phyloP scores from a whole-genome alignment of 2,329 filamentous ascomycete species.

The Fragosphaeria purpurea region DNA sequence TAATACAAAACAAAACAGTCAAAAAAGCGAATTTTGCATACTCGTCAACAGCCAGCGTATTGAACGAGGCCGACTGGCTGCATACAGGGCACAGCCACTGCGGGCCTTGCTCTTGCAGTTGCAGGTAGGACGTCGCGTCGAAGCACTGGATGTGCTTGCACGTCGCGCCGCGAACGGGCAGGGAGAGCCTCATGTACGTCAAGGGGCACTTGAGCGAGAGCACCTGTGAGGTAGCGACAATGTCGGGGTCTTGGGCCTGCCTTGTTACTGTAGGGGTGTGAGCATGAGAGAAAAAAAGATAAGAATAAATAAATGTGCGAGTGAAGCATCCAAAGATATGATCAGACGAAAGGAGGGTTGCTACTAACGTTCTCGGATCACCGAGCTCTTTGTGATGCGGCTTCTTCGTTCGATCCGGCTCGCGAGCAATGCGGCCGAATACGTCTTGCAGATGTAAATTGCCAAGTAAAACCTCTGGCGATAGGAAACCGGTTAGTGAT shows the following conservation, averaged over 20 bases:
- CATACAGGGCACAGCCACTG: conserved; percentile 97
- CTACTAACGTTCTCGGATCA: conserved; percentile 69
- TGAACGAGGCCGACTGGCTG: conserved; percentile 71
- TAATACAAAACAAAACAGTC: too few species aligned
- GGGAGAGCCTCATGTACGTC: conserved; percentile 69
- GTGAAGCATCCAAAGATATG: background rate
- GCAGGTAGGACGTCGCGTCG: conserved; percentile 82
- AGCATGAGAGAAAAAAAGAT: background rate
- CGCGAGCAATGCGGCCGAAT: conserved; percentile 63
- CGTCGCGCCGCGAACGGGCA: conserved; percentile 67
- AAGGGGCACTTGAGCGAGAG: conserved; percentile 90
- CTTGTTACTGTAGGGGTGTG: conserved; percentile 50
- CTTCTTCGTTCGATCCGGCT: conserved; percentile 53
- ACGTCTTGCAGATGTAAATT: conserved; percentile 65
- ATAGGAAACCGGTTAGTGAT: background rate
- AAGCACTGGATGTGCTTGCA: conserved; percentile 94
- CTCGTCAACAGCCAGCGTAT: conserved; percentile 78
- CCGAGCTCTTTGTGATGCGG: conserved; percentile 69
- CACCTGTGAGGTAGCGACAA: conserved; percentile 77
- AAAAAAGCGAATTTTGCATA: conserved; percentile 32
- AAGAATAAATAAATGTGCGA: conserved; percentile 9
- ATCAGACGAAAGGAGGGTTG: too few species aligned
- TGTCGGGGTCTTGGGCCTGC: conserved; percentile 77
- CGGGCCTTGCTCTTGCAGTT: conserved; percentile 89
- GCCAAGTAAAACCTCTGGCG: conserved; percentile 61